Base-by-base conservation (phyloP, 345 rosid species). In the Dimocarpus longan region DNA sequence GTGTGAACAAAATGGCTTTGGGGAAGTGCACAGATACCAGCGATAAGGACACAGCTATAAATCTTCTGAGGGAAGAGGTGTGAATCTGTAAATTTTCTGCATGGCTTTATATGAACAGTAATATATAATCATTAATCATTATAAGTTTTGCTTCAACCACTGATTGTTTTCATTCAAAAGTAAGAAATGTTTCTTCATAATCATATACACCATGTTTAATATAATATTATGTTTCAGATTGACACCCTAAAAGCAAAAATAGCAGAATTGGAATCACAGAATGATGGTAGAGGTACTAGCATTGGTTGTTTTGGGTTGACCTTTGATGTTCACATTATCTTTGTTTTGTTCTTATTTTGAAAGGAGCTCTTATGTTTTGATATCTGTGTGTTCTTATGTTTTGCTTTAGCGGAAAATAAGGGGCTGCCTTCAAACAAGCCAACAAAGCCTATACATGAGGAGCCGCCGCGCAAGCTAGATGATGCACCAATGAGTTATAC, bases 11-110 rank as follows among this genome's bases (percentile, higher is more conserved):
- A 63, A 80, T 70, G 75, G 56, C 40, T 62, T 80, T 69, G 32
- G 81, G 80, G 74, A 85, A 74, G 50, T 77, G 76, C 71, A 81
- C 79, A 70, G 81, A 67, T 70, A 75, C 81, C 3, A 39, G 56
- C 44, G 78, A 79, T 63, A 85, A 83, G 60, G 89, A 87, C 69
- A 73, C 73, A 85, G 79, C 67, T 65, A 86, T 90, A 77, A 81
- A 80, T 77, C 73, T 83, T 79, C 85, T 96, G 19, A 83, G 50
- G 78, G 90, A 91, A 74, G 97, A 94, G 97, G 99, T 96, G 64
- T 71, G 80, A 21, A 43, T 68, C 76, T 69, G 15, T 26, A 13
- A 12, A 64, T 46, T 48, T 78, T n/a, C 26, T 43, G 32, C 1
- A 5, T 0, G 66, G 40, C 15, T 39, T 48, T 64, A 18, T 63